Percentiles rank a stretch among this genome's conserved stretches.
phyloP scores from a whole-genome alignment of 116 monocot species.

The Zostera marina region DNA sequence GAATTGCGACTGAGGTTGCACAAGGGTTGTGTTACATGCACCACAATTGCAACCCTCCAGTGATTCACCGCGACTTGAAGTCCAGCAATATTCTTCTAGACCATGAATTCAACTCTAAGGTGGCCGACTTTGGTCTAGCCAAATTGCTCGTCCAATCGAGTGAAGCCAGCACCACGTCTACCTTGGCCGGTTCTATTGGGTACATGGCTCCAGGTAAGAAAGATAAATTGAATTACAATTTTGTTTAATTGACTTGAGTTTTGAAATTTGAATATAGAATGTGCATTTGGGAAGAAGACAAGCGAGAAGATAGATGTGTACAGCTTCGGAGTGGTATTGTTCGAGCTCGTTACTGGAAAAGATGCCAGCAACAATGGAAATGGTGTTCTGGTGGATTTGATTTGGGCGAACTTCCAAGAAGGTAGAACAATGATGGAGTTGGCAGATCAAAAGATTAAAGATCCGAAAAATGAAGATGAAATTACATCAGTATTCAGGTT shows the following conservation, averaged over 20 bases:
- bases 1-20: slow-evolving; percentile 37
- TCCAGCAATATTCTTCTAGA: slow-evolving; percentile 51
- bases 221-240: too few relatives aligned
- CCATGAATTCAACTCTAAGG: slow-evolving; percentile 12
- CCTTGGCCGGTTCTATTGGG: slow-evolving; percentile 49
- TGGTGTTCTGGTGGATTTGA: slow-evolving; percentile 36
- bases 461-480: too few relatives aligned
- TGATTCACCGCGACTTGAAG: slow-evolving; percentile 54
- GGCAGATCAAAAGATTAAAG: too few relatives aligned
- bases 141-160: slow-evolving; percentile 1
- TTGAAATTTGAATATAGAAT: slow-evolving; percentile 18
- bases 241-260: too few relatives aligned
- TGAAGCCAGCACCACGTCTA: slow-evolving; percentile 3
- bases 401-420: too few relatives aligned
- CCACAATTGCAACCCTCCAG: slow-evolving; percentile 11
- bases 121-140: slow-evolving; percentile 29
- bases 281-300: slow-evolving; percentile 40
- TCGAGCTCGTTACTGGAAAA: slow-evolving; percentile 64
- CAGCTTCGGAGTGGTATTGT: slow-evolving; percentile 84
- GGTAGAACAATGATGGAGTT: too few relatives aligned
- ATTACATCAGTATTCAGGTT: too few relatives aligned
- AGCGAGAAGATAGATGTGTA: slow-evolving; percentile 81
- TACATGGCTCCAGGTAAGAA: slow-evolving; percentile 86
- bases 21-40: slow-evolving; percentile 42
- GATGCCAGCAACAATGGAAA: slow-evolving; percentile 31